Evolutionary conservation across 2,329 filamentous ascomycete species (phyloP).

Genomic region (Talaromyces sp.): DNA sequence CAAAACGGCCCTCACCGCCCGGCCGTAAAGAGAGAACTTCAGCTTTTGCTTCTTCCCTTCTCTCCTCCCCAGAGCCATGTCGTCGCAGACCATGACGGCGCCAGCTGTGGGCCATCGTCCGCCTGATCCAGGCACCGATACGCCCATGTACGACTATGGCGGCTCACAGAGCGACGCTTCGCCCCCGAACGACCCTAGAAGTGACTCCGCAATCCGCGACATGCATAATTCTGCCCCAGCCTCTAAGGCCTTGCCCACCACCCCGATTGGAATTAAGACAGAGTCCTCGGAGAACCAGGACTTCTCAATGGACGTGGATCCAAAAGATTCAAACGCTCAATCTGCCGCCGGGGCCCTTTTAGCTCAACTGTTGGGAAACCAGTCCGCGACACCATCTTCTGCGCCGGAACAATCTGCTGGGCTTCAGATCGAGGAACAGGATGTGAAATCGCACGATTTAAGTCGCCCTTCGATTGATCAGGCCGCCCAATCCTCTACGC

Average conservation of each 20-base stretch:
- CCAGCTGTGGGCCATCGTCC: slow-evolving; percentile 50
- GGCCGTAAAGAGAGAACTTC: slow-evolving; percentile 27
- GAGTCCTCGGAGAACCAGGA: slow-evolving; percentile 31
- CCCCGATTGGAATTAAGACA: slow-evolving; percentile 35
- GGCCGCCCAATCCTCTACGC: slow-evolving; percentile 1
- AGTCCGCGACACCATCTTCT: slow-evolving; percentile 26
- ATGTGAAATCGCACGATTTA: slow-evolving; percentile 19
- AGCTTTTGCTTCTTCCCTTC: slow-evolving; percentile 28
- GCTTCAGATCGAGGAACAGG: slow-evolving; percentile 15
- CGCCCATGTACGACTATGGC: slow-evolving; percentile 45
- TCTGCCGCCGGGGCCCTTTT: slow-evolving; percentile 45
- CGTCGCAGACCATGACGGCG: slow-evolving; percentile 52
- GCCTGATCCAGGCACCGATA: slow-evolving; percentile 45
- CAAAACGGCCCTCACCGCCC: slow-evolving; percentile 28
- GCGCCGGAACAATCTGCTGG: slow-evolving; percentile 17
- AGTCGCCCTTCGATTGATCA: slow-evolving; percentile 12
- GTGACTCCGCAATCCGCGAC: slow-evolving; percentile 43
- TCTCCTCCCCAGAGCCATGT: slow-evolving; percentile 42
- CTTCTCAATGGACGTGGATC: slow-evolving; percentile 25
- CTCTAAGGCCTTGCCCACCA: slow-evolving; percentile 34
- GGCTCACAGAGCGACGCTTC: slow-evolving; percentile 28
- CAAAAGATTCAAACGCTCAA: slow-evolving; percentile 41
- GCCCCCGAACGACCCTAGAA: slow-evolving; percentile 33
- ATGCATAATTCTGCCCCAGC: slow-evolving; percentile 42
- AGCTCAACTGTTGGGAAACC: slow-evolving; percentile 45